Conservation (phyloP, 1,139 yeast genomes). For the Suhomyces ambrosiae region DNA sequence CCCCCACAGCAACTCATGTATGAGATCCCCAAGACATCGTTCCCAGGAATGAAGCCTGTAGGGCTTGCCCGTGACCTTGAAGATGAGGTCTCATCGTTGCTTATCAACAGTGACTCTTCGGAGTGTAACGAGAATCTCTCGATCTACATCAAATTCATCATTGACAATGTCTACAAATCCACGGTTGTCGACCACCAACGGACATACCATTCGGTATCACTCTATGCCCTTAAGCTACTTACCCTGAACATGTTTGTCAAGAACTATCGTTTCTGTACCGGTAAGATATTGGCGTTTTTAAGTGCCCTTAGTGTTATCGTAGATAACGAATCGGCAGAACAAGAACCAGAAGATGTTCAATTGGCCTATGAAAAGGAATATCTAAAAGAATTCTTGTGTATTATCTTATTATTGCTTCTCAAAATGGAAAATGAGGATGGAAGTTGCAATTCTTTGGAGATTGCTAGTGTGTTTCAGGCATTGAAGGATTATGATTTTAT, state of each 20-base stretch:
- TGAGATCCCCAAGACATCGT: conserved; percentile 10
- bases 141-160: conserved; percentile 35
- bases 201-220: conserved; percentile 37
- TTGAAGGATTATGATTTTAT: conserved; percentile 49
- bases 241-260: conserved; percentile 44
- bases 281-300: conserved; percentile 42
- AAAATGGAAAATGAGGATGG: conserved; percentile 32
- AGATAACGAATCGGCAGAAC: conserved; percentile 1
- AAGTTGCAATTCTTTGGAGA: conserved; percentile 16
- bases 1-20: too few species aligned
- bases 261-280: conserved; percentile 41
- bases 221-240: conserved; percentile 38
- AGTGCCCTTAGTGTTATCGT: conserved; percentile 31
- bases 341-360: conserved; percentile 11
- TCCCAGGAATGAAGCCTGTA: conserved; percentile 6
- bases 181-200: conserved; percentile 15
- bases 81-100: conserved; percentile 12
- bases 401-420: conserved; percentile 35
- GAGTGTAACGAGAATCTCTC: conserved; percentile 47
- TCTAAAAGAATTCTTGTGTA: conserved; percentile 41
- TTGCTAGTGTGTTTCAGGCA: conserved; percentile 26
- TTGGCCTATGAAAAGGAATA: conserved; percentile 26
- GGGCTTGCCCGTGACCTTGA: conserved; percentile 5
- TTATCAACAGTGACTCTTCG: conserved; percentile 41
- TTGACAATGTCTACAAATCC: conserved; percentile 31